phyloP scores from a whole-genome alignment of 2,329 filamentous ascomycete species.

The Rutstroemia sp. region DNA sequence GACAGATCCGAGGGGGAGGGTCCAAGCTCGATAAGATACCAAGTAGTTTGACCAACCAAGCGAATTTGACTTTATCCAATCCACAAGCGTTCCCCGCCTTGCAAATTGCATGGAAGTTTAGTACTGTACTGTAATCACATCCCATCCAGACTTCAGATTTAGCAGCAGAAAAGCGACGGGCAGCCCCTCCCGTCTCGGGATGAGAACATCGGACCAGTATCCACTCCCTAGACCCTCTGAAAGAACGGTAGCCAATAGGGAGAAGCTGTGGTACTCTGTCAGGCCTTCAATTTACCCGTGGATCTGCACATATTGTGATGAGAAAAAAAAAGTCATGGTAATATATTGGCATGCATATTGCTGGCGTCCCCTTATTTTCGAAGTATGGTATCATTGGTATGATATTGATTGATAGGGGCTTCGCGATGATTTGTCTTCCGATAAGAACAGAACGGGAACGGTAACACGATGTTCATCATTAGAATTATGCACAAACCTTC shows the following conservation, averaged over 20 bases:
- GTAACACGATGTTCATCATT: slow-evolving; percentile 2
- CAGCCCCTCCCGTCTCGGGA: no score
- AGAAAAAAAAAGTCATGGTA: background rate
- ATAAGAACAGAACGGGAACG: background rate
- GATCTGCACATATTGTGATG: background rate
- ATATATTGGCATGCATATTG: background rate
- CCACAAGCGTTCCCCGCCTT: background rate
- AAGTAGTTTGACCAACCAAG: background rate
- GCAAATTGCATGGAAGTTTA: background rate
- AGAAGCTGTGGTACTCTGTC: background rate
- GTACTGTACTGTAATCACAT: no score
- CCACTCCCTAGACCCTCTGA: background rate
- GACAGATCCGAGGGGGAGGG: background rate
- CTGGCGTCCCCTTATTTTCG: background rate
- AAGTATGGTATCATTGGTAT: background rate
- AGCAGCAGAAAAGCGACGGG: no score
- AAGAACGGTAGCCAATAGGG: background rate
- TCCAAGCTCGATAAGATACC: background rate
- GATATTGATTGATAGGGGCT: background rate
- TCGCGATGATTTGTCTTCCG: background rate
- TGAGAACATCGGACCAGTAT: background rate
- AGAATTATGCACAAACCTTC: background rate
- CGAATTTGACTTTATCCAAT: background rate
- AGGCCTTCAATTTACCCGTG: background rate
- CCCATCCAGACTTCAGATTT: no score